phyloP scores from a whole-genome alignment of 352 stramenopile species.

The Pythium chondricola region DNA sequence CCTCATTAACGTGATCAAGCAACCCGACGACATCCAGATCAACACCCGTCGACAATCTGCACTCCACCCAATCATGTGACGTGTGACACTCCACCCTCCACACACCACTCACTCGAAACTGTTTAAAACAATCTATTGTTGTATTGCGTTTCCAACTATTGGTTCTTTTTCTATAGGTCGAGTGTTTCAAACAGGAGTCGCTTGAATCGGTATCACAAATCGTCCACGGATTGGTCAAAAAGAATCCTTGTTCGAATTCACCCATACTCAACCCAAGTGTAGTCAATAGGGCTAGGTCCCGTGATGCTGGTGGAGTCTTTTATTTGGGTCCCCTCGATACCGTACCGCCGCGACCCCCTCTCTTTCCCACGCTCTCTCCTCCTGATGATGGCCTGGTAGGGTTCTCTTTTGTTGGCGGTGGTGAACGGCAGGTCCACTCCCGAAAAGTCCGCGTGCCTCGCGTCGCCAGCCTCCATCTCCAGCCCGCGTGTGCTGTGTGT shows the following conservation, averaged over 20 bases:
- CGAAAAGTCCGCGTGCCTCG: slow-evolving; percentile 18
- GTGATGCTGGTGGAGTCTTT: too few relatives aligned
- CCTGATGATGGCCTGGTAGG: neutral
- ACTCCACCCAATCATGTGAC: too few relatives aligned
- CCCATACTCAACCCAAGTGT: slow-evolving; percentile 13
- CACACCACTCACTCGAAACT: slow-evolving; percentile 6
- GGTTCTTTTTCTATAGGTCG: too few relatives aligned
- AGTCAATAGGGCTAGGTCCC: slow-evolving; percentile 16
- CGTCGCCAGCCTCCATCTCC: neutral
- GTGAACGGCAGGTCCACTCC: slow-evolving; percentile 8
- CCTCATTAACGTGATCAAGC: too few relatives aligned
- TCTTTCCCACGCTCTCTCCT: neutral
- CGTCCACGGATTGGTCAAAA: slow-evolving; percentile 25
- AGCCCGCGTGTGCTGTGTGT: too few relatives aligned
- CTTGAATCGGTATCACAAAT: too few relatives aligned
- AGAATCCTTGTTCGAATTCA: slow-evolving; percentile 6
- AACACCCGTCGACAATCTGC: too few relatives aligned
- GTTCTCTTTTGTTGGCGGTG: slow-evolving; percentile 14
- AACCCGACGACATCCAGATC: too few relatives aligned
- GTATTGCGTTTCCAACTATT: too few relatives aligned
- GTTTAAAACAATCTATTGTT: slow-evolving; percentile 13
- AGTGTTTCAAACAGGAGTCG: too few relatives aligned
- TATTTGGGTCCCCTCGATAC: too few relatives aligned
- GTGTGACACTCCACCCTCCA: slow-evolving; percentile 11
- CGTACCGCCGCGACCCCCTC: too few relatives aligned